Conservation (phyloP, 768 basidiomycete species). For the Lactarius indigo region DNA sequence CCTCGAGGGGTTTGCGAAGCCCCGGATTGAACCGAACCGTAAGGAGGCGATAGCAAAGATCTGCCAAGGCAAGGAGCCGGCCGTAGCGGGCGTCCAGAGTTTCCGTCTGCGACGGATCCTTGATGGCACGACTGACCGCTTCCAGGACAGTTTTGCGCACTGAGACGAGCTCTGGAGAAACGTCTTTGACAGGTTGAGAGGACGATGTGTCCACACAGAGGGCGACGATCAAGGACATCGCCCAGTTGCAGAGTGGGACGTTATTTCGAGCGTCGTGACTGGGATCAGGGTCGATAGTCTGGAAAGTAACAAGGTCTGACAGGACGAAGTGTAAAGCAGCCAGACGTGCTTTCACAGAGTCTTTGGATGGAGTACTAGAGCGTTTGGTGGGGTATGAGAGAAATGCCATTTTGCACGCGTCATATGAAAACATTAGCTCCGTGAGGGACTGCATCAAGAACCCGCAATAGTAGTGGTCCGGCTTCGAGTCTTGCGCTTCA, state of each 20-base stretch:
- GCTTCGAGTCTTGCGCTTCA: constrained; percentile 15
- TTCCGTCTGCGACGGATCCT: constrained; percentile 63
- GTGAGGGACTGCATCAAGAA: constrained; percentile 91
- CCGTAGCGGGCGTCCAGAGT: constrained; percentile 74
- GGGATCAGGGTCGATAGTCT: constrained; percentile 62
- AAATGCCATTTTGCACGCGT: constrained; percentile 85
- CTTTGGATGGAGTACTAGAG: constrained; percentile 58
- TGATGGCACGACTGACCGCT: constrained; percentile 79
- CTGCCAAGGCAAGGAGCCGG: constrained; percentile 78
- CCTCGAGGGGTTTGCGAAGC: constrained; percentile 54
- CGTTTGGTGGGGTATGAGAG: constrained; percentile 72
- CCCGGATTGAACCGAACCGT: constrained; percentile 66
- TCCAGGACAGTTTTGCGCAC: constrained; percentile 93
- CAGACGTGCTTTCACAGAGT: constrained; percentile 54
- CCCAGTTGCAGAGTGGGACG: constrained; percentile 73
- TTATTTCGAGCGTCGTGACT: constrained; percentile 52
- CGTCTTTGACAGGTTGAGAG: constrained; percentile 66
- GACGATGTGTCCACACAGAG: constrained; percentile 85
- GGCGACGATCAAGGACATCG: constrained; percentile 85
- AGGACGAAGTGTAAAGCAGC: constrained; percentile 78
- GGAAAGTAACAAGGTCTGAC: constrained; percentile 76
- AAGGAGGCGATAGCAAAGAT: constrained; percentile 84
- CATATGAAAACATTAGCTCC: constrained; percentile 91
- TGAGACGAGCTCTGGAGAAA: constrained; percentile 73
- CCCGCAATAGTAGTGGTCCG: constrained; percentile 54